phyloP scores from a whole-genome alignment of 2,329 filamentous ascomycete species.

The Alternaria postmessia region DNA sequence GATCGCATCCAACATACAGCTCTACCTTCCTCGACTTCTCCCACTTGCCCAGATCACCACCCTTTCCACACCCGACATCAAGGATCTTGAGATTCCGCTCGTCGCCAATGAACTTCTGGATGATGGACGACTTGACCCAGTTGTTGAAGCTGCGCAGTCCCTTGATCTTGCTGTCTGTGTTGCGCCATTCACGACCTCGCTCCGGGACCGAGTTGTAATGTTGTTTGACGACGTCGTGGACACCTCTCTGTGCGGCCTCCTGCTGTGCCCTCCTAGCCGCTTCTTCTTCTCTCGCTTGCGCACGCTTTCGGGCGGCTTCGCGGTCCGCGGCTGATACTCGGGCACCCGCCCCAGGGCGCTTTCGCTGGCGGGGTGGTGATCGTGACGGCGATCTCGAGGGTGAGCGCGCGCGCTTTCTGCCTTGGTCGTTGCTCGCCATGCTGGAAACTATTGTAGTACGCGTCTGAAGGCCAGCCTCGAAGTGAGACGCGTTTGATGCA shows the following conservation, averaged over 20 bases:
- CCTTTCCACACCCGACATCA: constrained; percentile 96
- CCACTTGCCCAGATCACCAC: constrained; percentile 95
- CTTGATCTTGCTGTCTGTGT: constrained; percentile 93
- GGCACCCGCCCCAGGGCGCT: constrained; percentile 61
- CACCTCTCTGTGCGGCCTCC: constrained; percentile 60
- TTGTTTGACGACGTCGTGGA: constrained; percentile 86
- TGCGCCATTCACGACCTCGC: constrained; percentile 91
- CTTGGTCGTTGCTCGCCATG: constrained; percentile 36
- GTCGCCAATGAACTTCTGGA: constrained; percentile 80
- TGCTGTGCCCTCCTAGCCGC: constrained; percentile 59
- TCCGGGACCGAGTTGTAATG: constrained; percentile 98
- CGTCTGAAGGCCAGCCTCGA: constrained; percentile 6
- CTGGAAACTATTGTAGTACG: not conserved
- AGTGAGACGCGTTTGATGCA: constrained; percentile 8
- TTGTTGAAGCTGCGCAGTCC: constrained; percentile 96
- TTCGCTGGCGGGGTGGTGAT: constrained; percentile 68
- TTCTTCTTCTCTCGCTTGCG: constrained; percentile 52
- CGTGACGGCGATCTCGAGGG: constrained; percentile 47
- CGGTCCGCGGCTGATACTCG: constrained; percentile 74
- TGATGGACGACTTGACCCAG: constrained; percentile 97
- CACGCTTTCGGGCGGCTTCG: constrained; percentile 69
- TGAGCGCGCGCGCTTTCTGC: constrained; percentile 44
- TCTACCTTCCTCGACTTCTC: constrained; percentile 88
- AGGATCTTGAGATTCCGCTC: constrained; percentile 75
- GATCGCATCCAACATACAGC: constrained; percentile 92